A percentile compares a stretch with the other conserved stretches of the same genome.
Evolutionary conservation across 2,329 filamentous ascomycete species (phyloP).

Genomic region (Aspergillus pseudoviridinutans): DNA sequence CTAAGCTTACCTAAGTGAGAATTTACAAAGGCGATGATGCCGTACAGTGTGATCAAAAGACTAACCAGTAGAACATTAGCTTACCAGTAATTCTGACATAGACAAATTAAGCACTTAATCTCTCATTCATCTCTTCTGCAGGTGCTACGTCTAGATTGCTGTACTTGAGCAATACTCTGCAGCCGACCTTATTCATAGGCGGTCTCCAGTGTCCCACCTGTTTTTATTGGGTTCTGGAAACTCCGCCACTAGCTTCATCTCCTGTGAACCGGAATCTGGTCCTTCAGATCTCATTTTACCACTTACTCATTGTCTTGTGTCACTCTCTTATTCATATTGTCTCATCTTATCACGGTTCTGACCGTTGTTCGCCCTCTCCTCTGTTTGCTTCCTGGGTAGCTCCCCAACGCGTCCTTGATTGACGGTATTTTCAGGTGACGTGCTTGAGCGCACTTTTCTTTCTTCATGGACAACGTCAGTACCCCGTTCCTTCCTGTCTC

Average conservation of each 20-base stretch:
- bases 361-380: conserved; percentile 7
- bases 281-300: conserved; percentile 18
- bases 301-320: conserved; percentile 9
- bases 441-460: conserved; percentile 35
- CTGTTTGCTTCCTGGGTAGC: background rate
- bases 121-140: background rate
- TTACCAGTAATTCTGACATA: background rate
- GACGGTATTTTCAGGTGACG: conserved; percentile 22
- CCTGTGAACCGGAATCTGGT: conserved; percentile 19
- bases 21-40: background rate
- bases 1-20: background rate
- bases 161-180: background rate
- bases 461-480: conserved; percentile 45
- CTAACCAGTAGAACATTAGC: background rate
- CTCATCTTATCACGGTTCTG: background rate
- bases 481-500: conserved; percentile 1
- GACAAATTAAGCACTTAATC: background rate
- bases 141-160: background rate
- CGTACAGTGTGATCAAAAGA: background rate
- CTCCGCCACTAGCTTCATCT: conserved; percentile 18
- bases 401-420: conserved; percentile 11
- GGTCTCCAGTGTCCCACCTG: background rate
- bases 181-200: background rate
- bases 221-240: conserved; percentile 19
- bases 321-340: conserved; percentile 5